Conservation (phyloP, 2,329 filamentous ascomycete genomes). For the Clonostachys byssicola region DNA sequence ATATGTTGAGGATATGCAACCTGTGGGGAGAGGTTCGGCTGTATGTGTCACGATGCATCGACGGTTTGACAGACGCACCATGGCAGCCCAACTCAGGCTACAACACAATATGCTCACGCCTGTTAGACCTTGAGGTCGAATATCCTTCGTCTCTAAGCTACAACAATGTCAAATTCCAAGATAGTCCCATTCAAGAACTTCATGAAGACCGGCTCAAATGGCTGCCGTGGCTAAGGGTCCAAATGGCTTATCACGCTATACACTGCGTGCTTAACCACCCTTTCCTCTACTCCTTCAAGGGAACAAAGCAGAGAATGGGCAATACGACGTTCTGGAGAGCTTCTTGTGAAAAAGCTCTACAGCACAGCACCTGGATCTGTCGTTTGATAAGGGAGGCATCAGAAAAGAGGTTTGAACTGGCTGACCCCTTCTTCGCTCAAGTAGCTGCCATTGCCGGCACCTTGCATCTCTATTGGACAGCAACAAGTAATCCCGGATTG, state of each 20-base stretch:
- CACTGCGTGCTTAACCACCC: constrained; percentile 4
- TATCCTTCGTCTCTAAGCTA: not conserved
- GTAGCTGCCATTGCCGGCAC: constrained; percentile 1
- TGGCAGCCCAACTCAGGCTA: constrained; percentile 1
- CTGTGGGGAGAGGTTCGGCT: not conserved
- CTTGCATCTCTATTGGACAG: constrained; percentile 4
- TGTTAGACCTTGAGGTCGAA: constrained; percentile 1
- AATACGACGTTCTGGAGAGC: constrained; percentile 3
- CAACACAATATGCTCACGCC: not conserved
- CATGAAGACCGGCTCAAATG: not conserved
- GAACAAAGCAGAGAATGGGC: not conserved
- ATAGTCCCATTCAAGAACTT: not conserved
- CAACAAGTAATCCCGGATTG: not conserved
- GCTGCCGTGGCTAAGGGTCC: constrained; percentile 3
- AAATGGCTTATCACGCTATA: constrained; percentile 2
- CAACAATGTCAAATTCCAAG: constrained; percentile 1
- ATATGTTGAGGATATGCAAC: not conserved
- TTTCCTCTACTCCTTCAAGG: constrained; percentile 2
- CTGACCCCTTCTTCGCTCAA: constrained; percentile 2
- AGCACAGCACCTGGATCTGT: constrained; percentile 2
- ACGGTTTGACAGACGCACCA: not conserved
- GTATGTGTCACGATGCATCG: constrained; percentile 1
- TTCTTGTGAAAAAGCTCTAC: constrained; percentile 2
- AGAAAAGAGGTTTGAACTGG: constrained; percentile 1
- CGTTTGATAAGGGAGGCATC: constrained; percentile 1